phyloP scores from a whole-genome alignment of 306 rosid species.

The Castanea mollissima region DNA sequence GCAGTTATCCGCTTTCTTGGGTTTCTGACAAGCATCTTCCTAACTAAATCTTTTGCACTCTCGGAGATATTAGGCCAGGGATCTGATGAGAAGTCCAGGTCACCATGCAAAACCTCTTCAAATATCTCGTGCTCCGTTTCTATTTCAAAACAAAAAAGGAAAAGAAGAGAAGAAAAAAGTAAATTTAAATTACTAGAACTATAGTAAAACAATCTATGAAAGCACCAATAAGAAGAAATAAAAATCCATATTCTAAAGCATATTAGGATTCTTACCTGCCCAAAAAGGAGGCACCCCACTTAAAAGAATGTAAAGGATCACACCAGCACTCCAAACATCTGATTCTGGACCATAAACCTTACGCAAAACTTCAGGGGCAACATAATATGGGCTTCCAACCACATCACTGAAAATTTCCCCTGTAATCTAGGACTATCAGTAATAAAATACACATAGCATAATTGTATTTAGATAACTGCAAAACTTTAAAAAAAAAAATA shows the following conservation, averaged over 20 bases:
- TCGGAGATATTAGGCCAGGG: conserved; percentile 91
- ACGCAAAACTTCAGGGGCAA: conserved; percentile 82
- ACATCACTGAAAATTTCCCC: conserved; percentile 71
- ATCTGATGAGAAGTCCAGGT: conserved; percentile 67
- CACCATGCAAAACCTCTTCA: conserved; percentile 57
- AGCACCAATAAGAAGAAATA: neutral
- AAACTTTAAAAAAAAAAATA: neutral
- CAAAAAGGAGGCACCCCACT: conserved; percentile 98
- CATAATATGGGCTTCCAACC: conserved; percentile 93
- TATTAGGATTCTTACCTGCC: conserved; percentile 66
- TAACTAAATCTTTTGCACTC: conserved; percentile 78
- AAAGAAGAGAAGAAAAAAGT: neutral
- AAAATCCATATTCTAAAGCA: neutral
- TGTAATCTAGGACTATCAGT: conserved; percentile 35
- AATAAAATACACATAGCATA: conserved; percentile 8
- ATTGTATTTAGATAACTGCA: neutral
- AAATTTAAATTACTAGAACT: neutral
- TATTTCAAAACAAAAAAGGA: conserved; percentile 18
- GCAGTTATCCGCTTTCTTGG: conserved; percentile 69
- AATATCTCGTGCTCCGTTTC: conserved; percentile 75
- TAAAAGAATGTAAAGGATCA: conserved; percentile 81
- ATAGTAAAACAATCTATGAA: neutral
- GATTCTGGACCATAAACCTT: conserved; percentile 77
- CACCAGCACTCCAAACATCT: conserved; percentile 97
- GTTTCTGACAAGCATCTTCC: conserved; percentile 75